These are phyloP conservation scores for Funneliformis mosseae DNA, from an alignment of 192 early-diverging fungal genomes.

Conservation along the genomic window DNA sequence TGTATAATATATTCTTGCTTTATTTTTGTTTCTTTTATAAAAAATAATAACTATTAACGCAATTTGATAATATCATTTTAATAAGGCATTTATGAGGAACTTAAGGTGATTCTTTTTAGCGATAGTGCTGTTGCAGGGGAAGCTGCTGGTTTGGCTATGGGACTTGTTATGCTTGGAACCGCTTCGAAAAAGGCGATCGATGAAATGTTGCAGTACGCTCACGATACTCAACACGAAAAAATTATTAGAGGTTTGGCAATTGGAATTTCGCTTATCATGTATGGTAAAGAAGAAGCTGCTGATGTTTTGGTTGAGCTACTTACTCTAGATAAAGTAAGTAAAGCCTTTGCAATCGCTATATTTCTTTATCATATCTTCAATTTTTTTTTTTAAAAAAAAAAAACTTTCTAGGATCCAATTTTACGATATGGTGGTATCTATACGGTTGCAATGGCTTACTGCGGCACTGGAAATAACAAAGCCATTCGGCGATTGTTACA, in stretches of 20 bases:
- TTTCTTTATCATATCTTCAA: not conserved
- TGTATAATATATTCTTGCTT: not conserved
- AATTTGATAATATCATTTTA: not conserved
- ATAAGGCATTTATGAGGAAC: constrained; percentile 78
- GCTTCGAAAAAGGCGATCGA: constrained; percentile 77
- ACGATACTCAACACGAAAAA: constrained; percentile 99
- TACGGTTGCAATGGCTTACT: constrained; percentile 96
- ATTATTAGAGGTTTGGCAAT: constrained; percentile 96
- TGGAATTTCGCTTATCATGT: constrained; percentile 96
- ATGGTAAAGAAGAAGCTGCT: constrained; percentile 93
- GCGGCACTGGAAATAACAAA: constrained; percentile 96
- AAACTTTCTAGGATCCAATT: constrained; percentile 72
- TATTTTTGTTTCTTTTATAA: not conserved
- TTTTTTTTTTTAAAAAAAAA: not conserved
- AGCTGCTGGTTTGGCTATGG: constrained; percentile 95
- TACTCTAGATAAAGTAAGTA: constrained; percentile 75
- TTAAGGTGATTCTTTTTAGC: constrained; percentile 86
- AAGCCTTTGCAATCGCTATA: not conserved
- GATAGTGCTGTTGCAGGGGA: constrained; percentile 98
- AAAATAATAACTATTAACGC: not conserved
- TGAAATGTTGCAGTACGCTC: constrained; percentile 97
- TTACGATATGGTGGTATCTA: constrained; percentile 97
- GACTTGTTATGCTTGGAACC: constrained; percentile 96
- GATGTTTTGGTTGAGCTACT: constrained; percentile 89
- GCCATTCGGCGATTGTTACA: constrained; percentile 93